These are phyloP conservation scores for Bipolaris bicolor DNA, from an alignment of 2,329 filamentous ascomycete genomes.

Conservation along the genomic window DNA sequence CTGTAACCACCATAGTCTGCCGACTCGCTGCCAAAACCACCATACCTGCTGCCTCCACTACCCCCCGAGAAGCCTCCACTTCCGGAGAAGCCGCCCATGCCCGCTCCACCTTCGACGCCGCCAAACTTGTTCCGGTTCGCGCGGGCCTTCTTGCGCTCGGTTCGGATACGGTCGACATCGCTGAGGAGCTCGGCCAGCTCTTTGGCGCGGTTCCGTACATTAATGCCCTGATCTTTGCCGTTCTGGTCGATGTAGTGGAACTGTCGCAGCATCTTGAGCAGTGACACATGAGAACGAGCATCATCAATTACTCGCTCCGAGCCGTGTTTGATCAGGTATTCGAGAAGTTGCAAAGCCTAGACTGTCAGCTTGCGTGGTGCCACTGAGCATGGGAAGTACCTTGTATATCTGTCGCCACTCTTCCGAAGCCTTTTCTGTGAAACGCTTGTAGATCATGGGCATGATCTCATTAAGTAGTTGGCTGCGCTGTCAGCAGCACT, in stretches of 20 bases:
- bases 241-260: conserved; percentile 97
- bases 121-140: conserved; percentile 92
- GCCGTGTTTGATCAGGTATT: conserved; percentile 97
- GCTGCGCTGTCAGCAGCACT: conserved; percentile 58
- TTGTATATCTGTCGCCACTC: conserved; percentile 99
- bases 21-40: conserved; percentile 79
- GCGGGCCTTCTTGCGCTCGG: conserved; percentile 84
- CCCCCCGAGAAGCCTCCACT: conserved; percentile 51
- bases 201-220: conserved; percentile 95
- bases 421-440: conserved; percentile 96
- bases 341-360: conserved; percentile 83
- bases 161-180: conserved; percentile 83
- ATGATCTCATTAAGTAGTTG: conserved; percentile 99
- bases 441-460: conserved; percentile 99
- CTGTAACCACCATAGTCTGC: conserved; percentile 70
- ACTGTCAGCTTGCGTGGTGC: conserved; percentile 21
- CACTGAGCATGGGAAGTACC: conserved; percentile 52
- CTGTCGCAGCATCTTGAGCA: conserved; percentile 97
- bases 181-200: conserved; percentile 92
- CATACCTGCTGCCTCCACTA: conserved; percentile 67
- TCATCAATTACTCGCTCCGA: conserved; percentile 98
- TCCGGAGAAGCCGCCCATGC: conserved; percentile 61
- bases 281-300: conserved; percentile 89
- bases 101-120: conserved; percentile 84
- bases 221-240: conserved; percentile 97